Percentiles rank a stretch among this genome's conserved stretches.
Evolutionary conservation across 345 rosid species (phyloP).

Genomic region (Limnanthes douglasii): DNA sequence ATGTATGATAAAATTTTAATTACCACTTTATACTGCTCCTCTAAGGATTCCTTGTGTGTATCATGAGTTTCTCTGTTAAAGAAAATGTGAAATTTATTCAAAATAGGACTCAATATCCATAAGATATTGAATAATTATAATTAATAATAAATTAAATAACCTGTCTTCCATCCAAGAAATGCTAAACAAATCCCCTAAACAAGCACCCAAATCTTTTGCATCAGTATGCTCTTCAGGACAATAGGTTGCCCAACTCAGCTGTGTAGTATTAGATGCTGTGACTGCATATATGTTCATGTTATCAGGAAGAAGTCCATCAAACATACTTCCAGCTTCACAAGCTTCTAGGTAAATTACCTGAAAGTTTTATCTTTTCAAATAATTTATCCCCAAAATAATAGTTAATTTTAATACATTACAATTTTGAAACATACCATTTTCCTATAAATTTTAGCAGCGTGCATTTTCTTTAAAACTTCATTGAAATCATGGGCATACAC

Average conservation of each 20-base stretch:
- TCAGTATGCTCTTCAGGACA: conserved; percentile 19
- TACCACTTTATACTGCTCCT: conserved; percentile 33
- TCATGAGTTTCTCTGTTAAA: conserved; percentile 39
- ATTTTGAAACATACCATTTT: conserved; percentile 20
- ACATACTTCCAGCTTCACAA: conserved; percentile 56
- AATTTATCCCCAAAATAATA: too few relatives aligned
- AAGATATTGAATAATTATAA: too few relatives aligned
- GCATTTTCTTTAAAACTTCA: conserved; percentile 31
- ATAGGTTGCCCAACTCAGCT: conserved; percentile 38
- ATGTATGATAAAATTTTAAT: not conserved
- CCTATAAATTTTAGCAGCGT: conserved; percentile 20
- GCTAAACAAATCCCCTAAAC: conserved; percentile 63
- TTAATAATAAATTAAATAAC: conserved; percentile 15
- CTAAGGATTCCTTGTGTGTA: conserved; percentile 30
- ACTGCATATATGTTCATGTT: conserved; percentile 27
- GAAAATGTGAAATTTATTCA: not conserved
- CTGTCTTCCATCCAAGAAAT: conserved; percentile 80
- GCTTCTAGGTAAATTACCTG: conserved; percentile 58
- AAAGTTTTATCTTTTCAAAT: not conserved
- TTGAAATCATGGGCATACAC: conserved; percentile 29
- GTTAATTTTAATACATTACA: not conserved
- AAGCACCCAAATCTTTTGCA: conserved; percentile 13
- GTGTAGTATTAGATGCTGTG: conserved; percentile 44
- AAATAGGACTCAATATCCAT: too few relatives aligned
- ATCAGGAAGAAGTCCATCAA: conserved; percentile 34